Base-by-base conservation (phyloP, 2,329 filamentous ascomycete species). In the Amesomyces nigricolor region DNA sequence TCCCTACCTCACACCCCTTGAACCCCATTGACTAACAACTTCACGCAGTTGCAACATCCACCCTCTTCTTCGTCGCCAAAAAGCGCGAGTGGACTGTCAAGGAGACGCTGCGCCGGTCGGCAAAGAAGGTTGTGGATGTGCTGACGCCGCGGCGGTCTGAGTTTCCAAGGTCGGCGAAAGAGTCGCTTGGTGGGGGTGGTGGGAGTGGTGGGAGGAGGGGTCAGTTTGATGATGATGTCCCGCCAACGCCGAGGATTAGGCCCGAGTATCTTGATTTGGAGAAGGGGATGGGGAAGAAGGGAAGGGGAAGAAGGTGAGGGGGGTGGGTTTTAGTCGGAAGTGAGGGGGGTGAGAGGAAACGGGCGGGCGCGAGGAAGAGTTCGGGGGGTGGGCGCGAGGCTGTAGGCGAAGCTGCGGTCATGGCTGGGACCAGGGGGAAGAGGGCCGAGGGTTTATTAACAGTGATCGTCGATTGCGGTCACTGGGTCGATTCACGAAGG, bases 21-120 rank as follows among this genome's bases (percentile, higher is more conserved):
- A 19, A 2, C 17, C 17, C 17, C 17, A 19, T 19, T 19, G 17
- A 19, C 37, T 51, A 26, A 48, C 56, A 17, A 13, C 4, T 10
- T 57, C 19, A 26, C 22, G 22, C 22, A 87, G 87, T 85, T 59
- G 77, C 76, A 19, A 85, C 80, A 35, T 81, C 83, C 2, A 73
- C 82, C 2, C 80, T 94, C 29, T 95, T 88, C 73, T 89, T 86
- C 69, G 69, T 92, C 38, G 87, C 89, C 53, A 94, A 94, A 77
- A 91, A 89, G 73, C 82, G 85, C 46, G 88, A 91, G 70, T 94
- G 89, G 89, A 87, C 85, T 62, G 76, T 94, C 62, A 82, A 85
- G 56, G 82, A 88, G 67, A 87, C 78, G 30, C 76, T 95, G 55
- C 80, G 85, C 53, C 82, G 81, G 61, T 91, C 88, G 1, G 82